These are phyloP conservation scores for Glycyrrhiza uralensis DNA, from an alignment of 306 rosid species.

Conservation along the genomic window DNA sequence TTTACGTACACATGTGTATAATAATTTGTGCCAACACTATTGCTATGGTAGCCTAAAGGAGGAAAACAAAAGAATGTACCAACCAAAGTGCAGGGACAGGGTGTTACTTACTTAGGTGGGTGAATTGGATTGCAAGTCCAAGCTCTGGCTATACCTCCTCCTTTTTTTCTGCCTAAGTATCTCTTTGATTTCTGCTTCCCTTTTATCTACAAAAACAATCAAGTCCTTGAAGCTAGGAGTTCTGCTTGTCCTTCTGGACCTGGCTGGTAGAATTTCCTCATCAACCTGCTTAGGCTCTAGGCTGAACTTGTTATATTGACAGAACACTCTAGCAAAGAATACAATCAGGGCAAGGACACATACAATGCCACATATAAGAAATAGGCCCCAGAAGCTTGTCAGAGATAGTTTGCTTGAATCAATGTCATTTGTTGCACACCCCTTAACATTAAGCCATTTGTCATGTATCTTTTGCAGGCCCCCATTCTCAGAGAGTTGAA, in stretches of 20 bases:
- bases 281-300: constrained; percentile 35
- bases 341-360: constrained; percentile 49
- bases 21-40: constrained; percentile 3
- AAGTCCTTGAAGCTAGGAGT: constrained; percentile 48
- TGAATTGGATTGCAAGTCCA: constrained; percentile 22
- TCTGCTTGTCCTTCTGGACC: constrained; percentile 28
- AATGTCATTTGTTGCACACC: constrained; percentile 35
- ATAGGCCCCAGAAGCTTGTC: constrained; percentile 84
- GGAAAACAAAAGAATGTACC: background rate
- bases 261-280: constrained; percentile 36
- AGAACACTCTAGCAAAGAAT: constrained; percentile 46
- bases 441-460: constrained; percentile 58
- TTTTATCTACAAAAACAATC: constrained; percentile 60
- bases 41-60: background rate
- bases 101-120: constrained; percentile 16
- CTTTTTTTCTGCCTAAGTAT: constrained; percentile 44
- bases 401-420: constrained; percentile 52
- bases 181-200: constrained; percentile 59
- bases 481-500: constrained; percentile 84
- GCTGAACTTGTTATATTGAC: constrained; percentile 49
- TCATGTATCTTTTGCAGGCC: constrained; percentile 71
- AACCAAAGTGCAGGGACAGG: background rate
- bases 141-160: constrained; percentile 20
- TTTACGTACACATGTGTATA: background rate
- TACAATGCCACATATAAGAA: constrained; percentile 58